Conservation (phyloP, 2,329 filamentous ascomycete species). For the Beauveria varroae region DNA sequence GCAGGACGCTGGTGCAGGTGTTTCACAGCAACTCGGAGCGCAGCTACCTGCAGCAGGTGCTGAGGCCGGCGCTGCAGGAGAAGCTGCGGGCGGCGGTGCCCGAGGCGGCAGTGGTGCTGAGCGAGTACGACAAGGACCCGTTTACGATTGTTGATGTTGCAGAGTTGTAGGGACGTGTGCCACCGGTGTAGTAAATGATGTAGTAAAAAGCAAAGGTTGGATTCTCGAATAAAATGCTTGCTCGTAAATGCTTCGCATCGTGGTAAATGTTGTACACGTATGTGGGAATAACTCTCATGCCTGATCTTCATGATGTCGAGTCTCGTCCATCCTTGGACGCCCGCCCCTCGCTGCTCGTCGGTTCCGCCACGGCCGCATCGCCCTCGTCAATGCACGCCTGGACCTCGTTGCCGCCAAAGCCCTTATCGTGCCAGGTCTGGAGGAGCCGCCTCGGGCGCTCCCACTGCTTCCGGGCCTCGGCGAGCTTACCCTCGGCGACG, state of each 20-base stretch:
- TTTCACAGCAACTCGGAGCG: conserved; percentile 94
- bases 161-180: conserved; percentile 22
- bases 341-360: conserved; percentile 7
- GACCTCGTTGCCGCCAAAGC: conserved; percentile 48
- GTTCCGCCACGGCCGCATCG: conserved; percentile 36
- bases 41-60: conserved; percentile 65
- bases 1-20: conserved; percentile 72
- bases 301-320: not conserved
- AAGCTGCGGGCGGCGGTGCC: conserved; percentile 43
- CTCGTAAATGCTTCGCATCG: not conserved
- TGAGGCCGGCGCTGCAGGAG: conserved; percentile 58
- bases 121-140: conserved; percentile 76
- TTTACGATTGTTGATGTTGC: conserved; percentile 64
- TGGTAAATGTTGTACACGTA: not conserved
- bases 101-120: conserved; percentile 61
- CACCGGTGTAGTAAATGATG: not conserved
- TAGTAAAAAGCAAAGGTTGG: not conserved
- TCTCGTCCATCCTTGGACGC: conserved; percentile 15
- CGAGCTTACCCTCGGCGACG: conserved; percentile 49
- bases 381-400: conserved; percentile 46
- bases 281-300: not conserved
- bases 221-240: not conserved
- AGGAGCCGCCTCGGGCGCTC: conserved; percentile 44
- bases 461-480: conserved; percentile 54
- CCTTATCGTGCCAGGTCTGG: conserved; percentile 45